A percentile compares a stretch with the other conserved stretches of the same genome.
phyloP scores from a whole-genome alignment of 2,329 filamentous ascomycete species.

The Beauveria scarabaeidicola region DNA sequence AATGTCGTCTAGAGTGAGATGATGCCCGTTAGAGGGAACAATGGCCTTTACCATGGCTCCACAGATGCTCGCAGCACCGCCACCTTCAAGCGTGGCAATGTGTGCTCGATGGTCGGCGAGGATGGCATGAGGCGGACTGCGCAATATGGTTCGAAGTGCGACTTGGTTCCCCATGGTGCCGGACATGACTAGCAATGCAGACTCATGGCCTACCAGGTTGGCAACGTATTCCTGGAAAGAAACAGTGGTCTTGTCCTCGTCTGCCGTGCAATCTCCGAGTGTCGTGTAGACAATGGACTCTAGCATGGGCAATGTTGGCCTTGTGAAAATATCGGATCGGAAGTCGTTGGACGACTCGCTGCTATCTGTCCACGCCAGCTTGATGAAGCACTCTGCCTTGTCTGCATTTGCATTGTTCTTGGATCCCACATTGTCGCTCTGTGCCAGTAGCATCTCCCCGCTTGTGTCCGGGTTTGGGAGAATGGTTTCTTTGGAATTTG shows the following conservation, averaged over 20 bases:
- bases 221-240: slow-evolving; percentile 62
- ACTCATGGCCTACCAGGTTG: slow-evolving; percentile 58
- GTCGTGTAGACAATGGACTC: slow-evolving; percentile 8
- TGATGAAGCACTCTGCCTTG: background rate
- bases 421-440: background rate
- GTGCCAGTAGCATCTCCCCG: background rate
- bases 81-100: slow-evolving; percentile 57
- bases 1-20: slow-evolving; percentile 68
- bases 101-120: slow-evolving; percentile 69
- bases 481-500: background rate
- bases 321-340: slow-evolving; percentile 9
- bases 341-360: slow-evolving; percentile 3
- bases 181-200: slow-evolving; percentile 64
- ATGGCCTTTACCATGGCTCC: slow-evolving; percentile 60
- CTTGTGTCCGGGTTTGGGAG: background rate
- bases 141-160: slow-evolving; percentile 61
- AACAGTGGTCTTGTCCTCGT: slow-evolving; percentile 6
- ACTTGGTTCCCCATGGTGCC: slow-evolving; percentile 87
- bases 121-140: slow-evolving; percentile 64
- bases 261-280: slow-evolving; percentile 10
- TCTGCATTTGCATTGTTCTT: background rate
- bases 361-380: background rate
- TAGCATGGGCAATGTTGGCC: slow-evolving; percentile 10
- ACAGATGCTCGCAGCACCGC: slow-evolving; percentile 56
- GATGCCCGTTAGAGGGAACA: slow-evolving; percentile 56